These are phyloP conservation scores for Candida morakotiae DNA, from an alignment of 805 yeast genomes.

Conservation along the genomic window DNA sequence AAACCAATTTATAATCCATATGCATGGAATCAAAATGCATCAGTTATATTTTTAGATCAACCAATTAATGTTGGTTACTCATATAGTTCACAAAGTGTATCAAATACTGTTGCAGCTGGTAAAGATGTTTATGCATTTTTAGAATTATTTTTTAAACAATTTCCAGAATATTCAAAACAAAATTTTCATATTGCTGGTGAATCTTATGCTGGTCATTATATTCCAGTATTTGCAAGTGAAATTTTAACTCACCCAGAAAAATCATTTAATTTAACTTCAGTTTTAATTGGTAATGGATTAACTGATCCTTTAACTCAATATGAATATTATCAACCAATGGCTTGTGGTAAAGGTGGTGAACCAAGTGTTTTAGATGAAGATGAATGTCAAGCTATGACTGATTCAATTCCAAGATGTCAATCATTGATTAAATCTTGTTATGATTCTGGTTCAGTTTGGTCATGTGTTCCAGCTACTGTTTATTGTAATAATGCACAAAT, in stretches of 20 bases:
- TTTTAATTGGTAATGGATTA: constrained; percentile 89
- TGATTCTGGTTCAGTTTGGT: constrained; percentile 64
- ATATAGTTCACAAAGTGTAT: constrained; percentile 27
- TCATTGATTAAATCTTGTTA: constrained; percentile 77
- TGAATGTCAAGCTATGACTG: constrained; percentile 63
- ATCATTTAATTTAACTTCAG: constrained; percentile 59
- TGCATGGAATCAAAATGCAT: constrained; percentile 33
- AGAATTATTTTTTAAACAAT: constrained; percentile 34
- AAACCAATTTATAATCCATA: constrained; percentile 28
- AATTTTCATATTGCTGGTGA: constrained; percentile 40
- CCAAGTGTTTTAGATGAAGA: constrained; percentile 68
- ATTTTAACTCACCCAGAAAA: constrained; percentile 38
- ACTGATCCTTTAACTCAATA: constrained; percentile 82
- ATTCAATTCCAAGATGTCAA: constrained; percentile 69
- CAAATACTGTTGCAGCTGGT: constrained; percentile 30
- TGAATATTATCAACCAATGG: constrained; percentile 85
- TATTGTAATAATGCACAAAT: constrained; percentile 85
- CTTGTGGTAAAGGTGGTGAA: constrained; percentile 86
- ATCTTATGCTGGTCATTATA: constrained; percentile 46
- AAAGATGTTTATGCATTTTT: constrained; percentile 33
- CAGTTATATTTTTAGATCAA: constrained; percentile 38
- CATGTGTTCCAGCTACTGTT: constrained; percentile 87
- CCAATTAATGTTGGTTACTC: constrained; percentile 33
- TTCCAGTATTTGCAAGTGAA: constrained; percentile 42
- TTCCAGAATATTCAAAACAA: constrained; percentile 25